phyloP scores from a whole-genome alignment of 2,329 filamentous ascomycete genomes.

The Neospermospora avenae region DNA sequence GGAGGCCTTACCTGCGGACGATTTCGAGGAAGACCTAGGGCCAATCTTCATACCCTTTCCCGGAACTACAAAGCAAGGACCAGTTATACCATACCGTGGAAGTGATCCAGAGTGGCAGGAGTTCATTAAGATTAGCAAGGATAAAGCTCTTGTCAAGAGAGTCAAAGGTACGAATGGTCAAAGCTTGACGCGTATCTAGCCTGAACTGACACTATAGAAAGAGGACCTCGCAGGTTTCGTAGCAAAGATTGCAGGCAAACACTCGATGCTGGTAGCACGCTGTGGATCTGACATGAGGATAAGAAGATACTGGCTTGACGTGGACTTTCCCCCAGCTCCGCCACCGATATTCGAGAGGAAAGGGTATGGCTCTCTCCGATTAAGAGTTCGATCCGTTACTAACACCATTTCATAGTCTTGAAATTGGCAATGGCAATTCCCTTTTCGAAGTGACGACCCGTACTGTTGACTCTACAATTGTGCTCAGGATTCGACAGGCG shows the following conservation, averaged over 20 bases:
- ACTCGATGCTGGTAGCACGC: slow-evolving; percentile 42
- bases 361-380: slow-evolving; percentile 45
- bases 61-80: slow-evolving; percentile 50
- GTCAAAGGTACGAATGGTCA: slow-evolving; percentile 17
- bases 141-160: slow-evolving; percentile 44
- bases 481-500: slow-evolving; percentile 44
- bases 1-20: slow-evolving; percentile 42
- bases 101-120: slow-evolving; percentile 61
- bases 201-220: slow-evolving; percentile 33
- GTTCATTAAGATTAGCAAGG: slow-evolving; percentile 56
- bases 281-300: slow-evolving; percentile 49
- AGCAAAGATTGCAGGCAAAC: slow-evolving; percentile 40
- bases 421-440: slow-evolving; percentile 47
- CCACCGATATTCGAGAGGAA: slow-evolving; percentile 57
- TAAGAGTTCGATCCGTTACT: slow-evolving; percentile 15
- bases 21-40: slow-evolving; percentile 44
- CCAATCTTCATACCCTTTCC: slow-evolving; percentile 61
- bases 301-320: slow-evolving; percentile 55
- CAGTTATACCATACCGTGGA: slow-evolving; percentile 49
- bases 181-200: not conserved
- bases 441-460: slow-evolving; percentile 47
- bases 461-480: slow-evolving; percentile 47
- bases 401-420: slow-evolving; percentile 40
- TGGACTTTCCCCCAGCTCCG: slow-evolving; percentile 56
- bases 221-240: slow-evolving; percentile 46